Conservation (phyloP, 2,329 filamentous ascomycete species). For the Fonsecaea pedrosoi region DNA sequence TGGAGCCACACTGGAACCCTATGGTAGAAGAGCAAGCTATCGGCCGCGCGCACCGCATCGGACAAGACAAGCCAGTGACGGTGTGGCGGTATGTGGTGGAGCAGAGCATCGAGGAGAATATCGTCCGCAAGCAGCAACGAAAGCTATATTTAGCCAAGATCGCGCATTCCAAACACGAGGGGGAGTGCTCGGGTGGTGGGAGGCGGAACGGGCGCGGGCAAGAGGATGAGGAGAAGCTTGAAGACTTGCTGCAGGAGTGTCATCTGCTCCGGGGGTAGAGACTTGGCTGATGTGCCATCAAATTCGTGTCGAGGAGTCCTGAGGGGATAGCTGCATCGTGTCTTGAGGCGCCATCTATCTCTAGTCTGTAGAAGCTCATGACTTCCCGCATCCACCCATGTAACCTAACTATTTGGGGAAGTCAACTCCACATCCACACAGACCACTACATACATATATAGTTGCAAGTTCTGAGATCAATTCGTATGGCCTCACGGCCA, state of each 20-base stretch:
- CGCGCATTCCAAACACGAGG: neutral
- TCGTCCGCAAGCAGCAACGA: slow-evolving; percentile 1
- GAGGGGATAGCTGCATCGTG: too few species aligned
- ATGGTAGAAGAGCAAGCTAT: slow-evolving; percentile 98
- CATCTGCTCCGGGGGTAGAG: neutral
- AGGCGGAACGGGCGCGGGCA: neutral
- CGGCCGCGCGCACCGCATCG: slow-evolving; percentile 96
- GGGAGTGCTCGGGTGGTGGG: neutral
- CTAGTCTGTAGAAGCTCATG: too few species aligned
- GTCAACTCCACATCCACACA: too few species aligned
- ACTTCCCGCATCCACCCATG: too few species aligned
- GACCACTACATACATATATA: too few species aligned
- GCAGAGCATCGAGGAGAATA: slow-evolving; percentile 87
- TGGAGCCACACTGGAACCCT: slow-evolving; percentile 98
- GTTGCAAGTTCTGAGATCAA: too few species aligned
- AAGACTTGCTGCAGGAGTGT: neutral
- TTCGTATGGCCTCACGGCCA: too few species aligned
- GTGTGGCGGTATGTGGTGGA: slow-evolving; percentile 96
- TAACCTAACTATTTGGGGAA: too few species aligned
- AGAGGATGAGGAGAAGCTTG: neutral
- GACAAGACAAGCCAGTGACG: slow-evolving; percentile 92
- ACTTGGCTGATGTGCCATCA: too few species aligned
- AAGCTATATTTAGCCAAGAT: neutral
- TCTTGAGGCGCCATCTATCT: too few species aligned
- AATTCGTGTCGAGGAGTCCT: too few species aligned